Percentiles rank a stretch among this genome's conserved stretches.
These are phyloP conservation scores for Diplodia intermedia DNA, from an alignment of 2,329 filamentous ascomycete genomes.

Conservation along the genomic window DNA sequence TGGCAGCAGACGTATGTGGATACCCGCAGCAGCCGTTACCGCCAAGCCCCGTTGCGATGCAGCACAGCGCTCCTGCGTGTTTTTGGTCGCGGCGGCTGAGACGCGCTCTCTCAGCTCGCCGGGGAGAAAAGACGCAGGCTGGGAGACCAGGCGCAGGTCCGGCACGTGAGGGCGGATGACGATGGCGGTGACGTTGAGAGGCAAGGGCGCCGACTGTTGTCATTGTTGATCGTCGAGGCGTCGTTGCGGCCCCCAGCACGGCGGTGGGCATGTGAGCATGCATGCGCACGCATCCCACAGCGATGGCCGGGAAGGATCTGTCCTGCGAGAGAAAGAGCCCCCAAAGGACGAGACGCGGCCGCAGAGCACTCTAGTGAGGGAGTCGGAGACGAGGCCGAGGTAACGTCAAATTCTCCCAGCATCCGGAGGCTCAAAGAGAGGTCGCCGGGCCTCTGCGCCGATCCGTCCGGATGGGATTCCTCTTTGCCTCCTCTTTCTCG, in stretches of 20 bases:
- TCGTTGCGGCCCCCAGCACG: not conserved
- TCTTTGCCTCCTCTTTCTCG: conserved; percentile 5
- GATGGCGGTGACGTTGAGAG: conserved; percentile 21
- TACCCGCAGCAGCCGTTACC: conserved; percentile 25
- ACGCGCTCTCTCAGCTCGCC: not conserved
- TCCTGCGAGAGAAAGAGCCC: not conserved
- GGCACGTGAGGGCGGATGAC: not conserved
- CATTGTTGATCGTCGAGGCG: conserved; percentile 2
- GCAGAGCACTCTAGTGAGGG: not conserved
- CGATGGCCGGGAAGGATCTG: not conserved
- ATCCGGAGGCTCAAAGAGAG: conserved; percentile 9
- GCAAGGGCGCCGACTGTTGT: conserved; percentile 5
- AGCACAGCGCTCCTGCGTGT: conserved; percentile 8
- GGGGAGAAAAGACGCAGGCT: conserved; percentile 1
- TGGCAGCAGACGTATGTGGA: conserved; percentile 21
- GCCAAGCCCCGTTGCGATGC: conserved; percentile 13
- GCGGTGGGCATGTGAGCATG: not conserved
- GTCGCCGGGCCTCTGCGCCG: conserved; percentile 17
- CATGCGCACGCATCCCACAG: not conserved
- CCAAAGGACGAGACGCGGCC: not conserved
- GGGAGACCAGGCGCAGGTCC: conserved; percentile 1
- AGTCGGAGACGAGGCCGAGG: not conserved
- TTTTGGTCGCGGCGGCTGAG: conserved; percentile 2
- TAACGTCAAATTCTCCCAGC: not conserved
- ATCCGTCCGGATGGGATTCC: not conserved